Conservation (phyloP, 495 filamentous ascomycete genomes). For the Amphirosellinia nigrospora region DNA sequence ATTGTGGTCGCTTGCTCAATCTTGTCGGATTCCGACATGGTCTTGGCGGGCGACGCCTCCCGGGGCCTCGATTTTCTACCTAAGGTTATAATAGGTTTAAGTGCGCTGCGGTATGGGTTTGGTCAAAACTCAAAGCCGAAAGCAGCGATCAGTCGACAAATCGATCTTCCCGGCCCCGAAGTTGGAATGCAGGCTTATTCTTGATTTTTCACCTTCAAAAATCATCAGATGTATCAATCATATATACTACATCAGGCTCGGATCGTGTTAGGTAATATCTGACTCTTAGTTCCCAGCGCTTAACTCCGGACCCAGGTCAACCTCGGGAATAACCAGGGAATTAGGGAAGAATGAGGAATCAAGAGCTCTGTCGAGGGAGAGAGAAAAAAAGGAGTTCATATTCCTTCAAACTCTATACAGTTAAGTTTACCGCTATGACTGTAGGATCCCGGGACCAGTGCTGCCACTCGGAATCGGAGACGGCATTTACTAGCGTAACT, state of each 20-base stretch:
- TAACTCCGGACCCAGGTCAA: not conserved
- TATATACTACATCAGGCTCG: not conserved
- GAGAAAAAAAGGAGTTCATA: not conserved
- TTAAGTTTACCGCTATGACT: not conserved
- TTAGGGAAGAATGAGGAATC: not conserved
- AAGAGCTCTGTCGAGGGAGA: too few relatives aligned
- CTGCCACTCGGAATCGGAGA: not conserved
- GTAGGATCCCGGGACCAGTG: not conserved
- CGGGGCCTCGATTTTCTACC: not conserved
- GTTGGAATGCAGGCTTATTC: not conserved
- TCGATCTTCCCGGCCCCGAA: not conserved
- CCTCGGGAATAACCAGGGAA: slow-evolving; percentile 1
- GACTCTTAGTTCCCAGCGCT: not conserved
- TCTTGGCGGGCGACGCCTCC: not conserved
- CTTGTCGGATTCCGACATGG: slow-evolving; percentile 21
- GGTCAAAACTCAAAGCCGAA: not conserved
- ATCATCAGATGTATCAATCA: not conserved
- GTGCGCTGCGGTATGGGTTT: not conserved
- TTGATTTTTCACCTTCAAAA: not conserved
- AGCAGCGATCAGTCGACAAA: not conserved
- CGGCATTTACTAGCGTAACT: not conserved
- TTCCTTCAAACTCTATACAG: not conserved
- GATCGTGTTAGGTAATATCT: not conserved
- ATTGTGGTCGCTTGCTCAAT: not conserved
- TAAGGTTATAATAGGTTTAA: not conserved